These are phyloP conservation scores for Elsinoe batatas DNA, from an alignment of 2,329 filamentous ascomycete species.

Conservation along the genomic window DNA sequence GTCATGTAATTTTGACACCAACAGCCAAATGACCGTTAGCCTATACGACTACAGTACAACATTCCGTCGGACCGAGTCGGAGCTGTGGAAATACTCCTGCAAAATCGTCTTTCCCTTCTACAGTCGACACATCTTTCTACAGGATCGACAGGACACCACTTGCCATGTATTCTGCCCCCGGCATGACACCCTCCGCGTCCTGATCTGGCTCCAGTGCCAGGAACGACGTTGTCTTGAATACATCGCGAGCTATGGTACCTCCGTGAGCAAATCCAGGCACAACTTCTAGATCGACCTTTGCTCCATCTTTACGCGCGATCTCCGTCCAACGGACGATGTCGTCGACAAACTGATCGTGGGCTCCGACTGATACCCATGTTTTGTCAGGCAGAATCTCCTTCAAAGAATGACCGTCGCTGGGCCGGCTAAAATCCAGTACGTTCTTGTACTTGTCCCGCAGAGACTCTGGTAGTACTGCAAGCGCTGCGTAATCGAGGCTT, in stretches of 20 bases:
- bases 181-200: not conserved
- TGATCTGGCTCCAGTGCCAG: not conserved
- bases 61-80: not conserved
- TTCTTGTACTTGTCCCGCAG: not conserved
- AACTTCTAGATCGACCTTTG: slow-evolving; percentile 2
- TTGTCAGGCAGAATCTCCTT: slow-evolving; percentile 9
- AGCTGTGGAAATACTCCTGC: not conserved
- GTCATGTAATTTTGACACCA: not conserved
- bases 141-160: not conserved
- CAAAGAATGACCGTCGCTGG: not conserved
- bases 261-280: slow-evolving; percentile 3
- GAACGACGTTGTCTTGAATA: not conserved
- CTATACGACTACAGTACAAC: not conserved
- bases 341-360: slow-evolving; percentile 6
- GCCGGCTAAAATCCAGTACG: slow-evolving; percentile 1
- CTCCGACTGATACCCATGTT: slow-evolving; percentile 9
- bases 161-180: slow-evolving; percentile 4
- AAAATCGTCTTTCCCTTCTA: not conserved
- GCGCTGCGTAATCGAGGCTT: not conserved
- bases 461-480: not conserved
- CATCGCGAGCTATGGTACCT: not conserved
- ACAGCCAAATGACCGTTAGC: no score
- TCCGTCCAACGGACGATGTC: slow-evolving; percentile 10
- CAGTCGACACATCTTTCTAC: not conserved
- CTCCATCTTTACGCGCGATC: not conserved